phyloP scores from a whole-genome alignment of 108 stramenopile species.

The Skeletonema tropicum region DNA sequence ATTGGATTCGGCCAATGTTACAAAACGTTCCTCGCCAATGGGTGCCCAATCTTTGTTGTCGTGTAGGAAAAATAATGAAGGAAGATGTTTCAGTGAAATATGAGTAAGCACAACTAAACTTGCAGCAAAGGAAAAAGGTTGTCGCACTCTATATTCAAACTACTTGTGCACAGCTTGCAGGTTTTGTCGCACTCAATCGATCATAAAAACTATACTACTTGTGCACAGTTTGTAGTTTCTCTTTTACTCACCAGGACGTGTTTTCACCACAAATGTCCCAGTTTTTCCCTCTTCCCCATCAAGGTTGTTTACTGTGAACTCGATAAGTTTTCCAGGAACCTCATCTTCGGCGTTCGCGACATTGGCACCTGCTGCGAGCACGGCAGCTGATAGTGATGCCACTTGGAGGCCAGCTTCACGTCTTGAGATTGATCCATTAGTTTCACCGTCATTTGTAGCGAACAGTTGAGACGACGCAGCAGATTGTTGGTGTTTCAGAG shows the following conservation, averaged over 20 bases:
- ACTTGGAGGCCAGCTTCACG: slow-evolving; percentile 15
- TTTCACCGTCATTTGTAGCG: slow-evolving; percentile 8
- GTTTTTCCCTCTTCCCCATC: slow-evolving; percentile 64
- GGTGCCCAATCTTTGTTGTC: slow-evolving; percentile 68
- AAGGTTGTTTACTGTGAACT: slow-evolving; percentile 73
- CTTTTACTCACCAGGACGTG: slow-evolving; percentile 44
- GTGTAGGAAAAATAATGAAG: no score
- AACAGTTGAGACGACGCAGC: neutral
- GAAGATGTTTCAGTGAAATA: no score
- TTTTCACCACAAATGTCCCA: slow-evolving; percentile 71
- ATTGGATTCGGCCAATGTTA: slow-evolving; percentile 52
- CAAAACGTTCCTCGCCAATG: slow-evolving; percentile 75
- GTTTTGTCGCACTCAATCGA: no score
- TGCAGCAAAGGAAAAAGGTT: no score
- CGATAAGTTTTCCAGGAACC: slow-evolving; percentile 39
- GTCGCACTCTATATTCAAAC: no score
- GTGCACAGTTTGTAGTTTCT: neutral
- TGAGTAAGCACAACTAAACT: no score
- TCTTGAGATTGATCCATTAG: slow-evolving; percentile 13
- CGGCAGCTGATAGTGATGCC: slow-evolving; percentile 12
- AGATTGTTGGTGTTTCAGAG: neutral
- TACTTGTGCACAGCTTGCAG: no score
- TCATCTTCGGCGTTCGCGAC: slow-evolving; percentile 31
- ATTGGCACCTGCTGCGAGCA: neutral
- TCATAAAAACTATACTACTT: no score